phyloP scores from a whole-genome alignment of 1,284 basidiomycete species.

The Phlebopus sp. region DNA sequence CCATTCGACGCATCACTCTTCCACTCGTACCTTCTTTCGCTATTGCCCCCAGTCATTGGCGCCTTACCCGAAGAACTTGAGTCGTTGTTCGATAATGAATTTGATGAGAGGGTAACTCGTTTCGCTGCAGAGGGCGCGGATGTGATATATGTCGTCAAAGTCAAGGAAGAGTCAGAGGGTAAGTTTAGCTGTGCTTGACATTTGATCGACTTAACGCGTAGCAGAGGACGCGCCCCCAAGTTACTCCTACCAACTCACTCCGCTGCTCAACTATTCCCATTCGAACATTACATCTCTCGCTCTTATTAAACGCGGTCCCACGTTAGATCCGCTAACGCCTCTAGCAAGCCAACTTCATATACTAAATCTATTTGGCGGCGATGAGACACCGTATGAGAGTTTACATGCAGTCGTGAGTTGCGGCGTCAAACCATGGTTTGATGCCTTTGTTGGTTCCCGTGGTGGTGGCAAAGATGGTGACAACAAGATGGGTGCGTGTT shows the following conservation, averaged over 20 bases:
- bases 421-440: conserved; percentile 97
- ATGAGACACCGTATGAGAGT: conserved; percentile 92
- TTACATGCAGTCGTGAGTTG: conserved; percentile 95
- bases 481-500: conserved; percentile 75
- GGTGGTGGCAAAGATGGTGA: conserved; percentile 78
- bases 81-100: conserved; percentile 69
- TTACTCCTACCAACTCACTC: conserved; percentile 68
- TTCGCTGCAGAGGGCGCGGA: conserved; percentile 73
- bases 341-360: conserved; percentile 89
- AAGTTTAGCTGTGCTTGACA: conserved; percentile 22
- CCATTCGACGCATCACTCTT: conserved; percentile 63
- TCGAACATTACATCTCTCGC: conserved; percentile 86
- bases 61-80: conserved; percentile 62
- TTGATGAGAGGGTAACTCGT: conserved; percentile 67
- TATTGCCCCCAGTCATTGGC: conserved; percentile 75
- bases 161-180: conserved; percentile 70
- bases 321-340: conserved; percentile 76
- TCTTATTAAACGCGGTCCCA: conserved; percentile 89
- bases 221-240: conserved; percentile 60
- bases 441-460: conserved; percentile 85
- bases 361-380: conserved; percentile 88
- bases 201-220: conserved; percentile 14
- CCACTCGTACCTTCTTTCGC: conserved; percentile 61
- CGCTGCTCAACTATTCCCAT: conserved; percentile 78
- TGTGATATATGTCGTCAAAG: conserved; percentile 77